Evolutionary conservation across 1,284 basidiomycete genomes (phyloP).

Genomic region (Kwoniella shivajii): DNA sequence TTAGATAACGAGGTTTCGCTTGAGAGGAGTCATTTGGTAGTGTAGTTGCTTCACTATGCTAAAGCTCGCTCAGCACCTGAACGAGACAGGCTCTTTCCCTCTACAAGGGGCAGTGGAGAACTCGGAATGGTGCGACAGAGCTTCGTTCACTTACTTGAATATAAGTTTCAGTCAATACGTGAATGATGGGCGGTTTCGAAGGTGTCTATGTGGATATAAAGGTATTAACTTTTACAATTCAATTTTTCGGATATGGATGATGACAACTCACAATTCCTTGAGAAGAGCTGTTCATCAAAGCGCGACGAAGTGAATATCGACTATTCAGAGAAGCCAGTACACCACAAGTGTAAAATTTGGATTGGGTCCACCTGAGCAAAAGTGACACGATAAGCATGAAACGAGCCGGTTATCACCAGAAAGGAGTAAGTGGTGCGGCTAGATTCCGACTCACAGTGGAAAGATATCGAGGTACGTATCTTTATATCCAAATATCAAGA

Average conservation of each 20-base stretch:
- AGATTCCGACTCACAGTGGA: conserved; percentile 10
- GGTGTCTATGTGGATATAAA: not conserved
- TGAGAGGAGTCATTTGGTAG: no score
- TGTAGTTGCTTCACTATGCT: not conserved
- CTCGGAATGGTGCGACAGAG: no score
- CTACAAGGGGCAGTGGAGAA: no score
- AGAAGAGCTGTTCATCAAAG: not conserved
- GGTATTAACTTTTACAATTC: not conserved
- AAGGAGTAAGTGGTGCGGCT: no score
- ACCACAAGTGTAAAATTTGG: conserved; percentile 13
- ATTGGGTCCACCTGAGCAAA: conserved; percentile 14
- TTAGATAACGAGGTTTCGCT: not conserved
- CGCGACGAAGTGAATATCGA: conserved; percentile 7
- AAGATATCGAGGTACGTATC: conserved; percentile 5
- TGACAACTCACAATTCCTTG: not conserved
- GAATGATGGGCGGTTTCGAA: conserved; percentile 1
- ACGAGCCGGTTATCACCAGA: no score
- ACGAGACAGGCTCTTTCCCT: no score
- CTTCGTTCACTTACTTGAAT: conserved; percentile 13
- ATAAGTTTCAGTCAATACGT: conserved; percentile 16
- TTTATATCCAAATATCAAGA: not conserved
- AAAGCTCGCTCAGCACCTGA: no score
- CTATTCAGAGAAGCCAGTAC: conserved; percentile 19
- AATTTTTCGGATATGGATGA: not conserved
- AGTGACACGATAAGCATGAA: not conserved